Conservation (phyloP, 208 protist species). For the Acanthamoeba lenticulata region DNA sequence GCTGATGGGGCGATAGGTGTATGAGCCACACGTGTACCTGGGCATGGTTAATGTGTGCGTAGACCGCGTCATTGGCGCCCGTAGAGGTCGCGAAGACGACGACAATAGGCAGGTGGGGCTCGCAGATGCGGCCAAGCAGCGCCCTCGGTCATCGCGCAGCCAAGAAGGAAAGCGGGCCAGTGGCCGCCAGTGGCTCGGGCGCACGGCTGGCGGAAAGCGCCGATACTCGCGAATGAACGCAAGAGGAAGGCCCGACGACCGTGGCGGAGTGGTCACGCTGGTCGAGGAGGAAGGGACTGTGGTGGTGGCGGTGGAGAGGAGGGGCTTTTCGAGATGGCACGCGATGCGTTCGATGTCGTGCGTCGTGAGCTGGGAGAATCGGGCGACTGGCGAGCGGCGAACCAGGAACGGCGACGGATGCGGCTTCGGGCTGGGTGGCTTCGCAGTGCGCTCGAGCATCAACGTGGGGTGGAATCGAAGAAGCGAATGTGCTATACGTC, state of each 20-base stretch:
- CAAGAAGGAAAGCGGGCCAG: background rate
- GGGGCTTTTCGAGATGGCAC: background rate
- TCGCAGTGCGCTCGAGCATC: background rate
- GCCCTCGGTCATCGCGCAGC: background rate
- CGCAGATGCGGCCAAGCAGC: background rate
- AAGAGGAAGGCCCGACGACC: background rate
- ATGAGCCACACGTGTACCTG: too few relatives aligned
- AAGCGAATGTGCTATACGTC: background rate
- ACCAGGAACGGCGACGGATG: background rate
- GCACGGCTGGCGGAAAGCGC: background rate
- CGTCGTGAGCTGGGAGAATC: background rate
- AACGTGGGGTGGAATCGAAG: background rate
- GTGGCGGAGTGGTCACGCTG: background rate
- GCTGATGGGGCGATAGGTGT: too few relatives aligned
- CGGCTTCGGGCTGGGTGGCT: background rate
- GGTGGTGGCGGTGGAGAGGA: background rate
- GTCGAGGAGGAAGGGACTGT: background rate
- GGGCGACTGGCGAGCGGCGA: background rate
- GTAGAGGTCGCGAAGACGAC: too few relatives aligned
- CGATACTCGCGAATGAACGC: background rate
- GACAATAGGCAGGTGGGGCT: too few relatives aligned
- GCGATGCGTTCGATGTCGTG: constrained; percentile 12
- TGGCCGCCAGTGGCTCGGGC: background rate
- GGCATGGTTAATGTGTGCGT: too few relatives aligned
- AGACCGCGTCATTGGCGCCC: too few relatives aligned